Evolutionary conservation across 2,329 filamentous ascomycete genomes (phyloP).

Genomic region (Fusarium decemcellulare): DNA sequence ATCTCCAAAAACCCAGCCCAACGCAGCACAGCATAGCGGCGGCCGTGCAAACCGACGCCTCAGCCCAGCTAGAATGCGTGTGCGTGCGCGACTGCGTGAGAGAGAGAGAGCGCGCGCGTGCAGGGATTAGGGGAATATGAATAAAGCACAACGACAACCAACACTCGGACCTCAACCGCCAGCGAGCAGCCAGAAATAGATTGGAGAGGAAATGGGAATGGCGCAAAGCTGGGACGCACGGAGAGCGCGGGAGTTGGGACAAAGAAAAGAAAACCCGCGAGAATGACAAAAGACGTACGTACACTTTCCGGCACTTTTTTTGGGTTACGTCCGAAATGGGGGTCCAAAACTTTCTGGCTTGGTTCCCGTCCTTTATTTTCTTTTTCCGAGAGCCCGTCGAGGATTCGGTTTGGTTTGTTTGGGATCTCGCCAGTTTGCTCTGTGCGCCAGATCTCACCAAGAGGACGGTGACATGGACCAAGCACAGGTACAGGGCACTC

Average conservation of each 20-base stretch:
- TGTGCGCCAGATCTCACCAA: constrained; percentile 46
- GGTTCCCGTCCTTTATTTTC: constrained; percentile 21
- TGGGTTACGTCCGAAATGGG: constrained; percentile 10
- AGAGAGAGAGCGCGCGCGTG: constrained; percentile 5
- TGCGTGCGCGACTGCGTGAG: constrained; percentile 22
- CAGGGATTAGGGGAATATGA: constrained; percentile 31
- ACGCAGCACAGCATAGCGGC: constrained; percentile 37
- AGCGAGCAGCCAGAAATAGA: constrained; percentile 40
- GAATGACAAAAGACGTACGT: constrained; percentile 1
- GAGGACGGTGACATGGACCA: constrained; percentile 43
- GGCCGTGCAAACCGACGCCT: constrained; percentile 39
- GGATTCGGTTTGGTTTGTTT: constrained; percentile 26
- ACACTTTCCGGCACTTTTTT: constrained; percentile 2
- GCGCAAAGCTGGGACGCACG: not conserved
- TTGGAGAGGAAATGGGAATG: constrained; percentile 24
- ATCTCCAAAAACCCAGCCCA: constrained; percentile 21
- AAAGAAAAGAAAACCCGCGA: constrained; percentile 28
- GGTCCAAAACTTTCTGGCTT: constrained; percentile 16
- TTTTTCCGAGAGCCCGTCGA: constrained; percentile 19
- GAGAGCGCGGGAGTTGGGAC: constrained; percentile 24
- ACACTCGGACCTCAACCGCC: constrained; percentile 21
- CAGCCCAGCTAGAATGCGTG: constrained; percentile 24
- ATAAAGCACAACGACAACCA: constrained; percentile 20
- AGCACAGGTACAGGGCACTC: constrained; percentile 32
- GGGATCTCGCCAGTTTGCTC: constrained; percentile 43